These are phyloP conservation scores for Acanthamoeba castellanii DNA, from an alignment of 208 protist species.

Conservation along the genomic window DNA sequence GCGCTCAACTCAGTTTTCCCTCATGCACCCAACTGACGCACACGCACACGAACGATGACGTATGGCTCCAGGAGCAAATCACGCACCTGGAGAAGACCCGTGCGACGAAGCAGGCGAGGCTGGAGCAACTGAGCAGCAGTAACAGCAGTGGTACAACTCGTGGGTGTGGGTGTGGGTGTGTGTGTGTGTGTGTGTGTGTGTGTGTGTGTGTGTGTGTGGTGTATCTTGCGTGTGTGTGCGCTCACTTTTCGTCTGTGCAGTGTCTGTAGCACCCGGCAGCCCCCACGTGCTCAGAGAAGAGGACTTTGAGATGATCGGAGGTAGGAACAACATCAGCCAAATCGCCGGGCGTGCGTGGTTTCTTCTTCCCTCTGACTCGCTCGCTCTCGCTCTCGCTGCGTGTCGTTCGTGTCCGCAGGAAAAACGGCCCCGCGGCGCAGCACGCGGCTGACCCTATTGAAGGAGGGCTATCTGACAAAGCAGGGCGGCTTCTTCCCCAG, in stretches of 20 bases:
- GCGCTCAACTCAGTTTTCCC: background rate
- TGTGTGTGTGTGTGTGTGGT: no score
- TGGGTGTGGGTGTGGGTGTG: background rate
- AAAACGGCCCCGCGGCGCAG: background rate
- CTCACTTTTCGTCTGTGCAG: background rate
- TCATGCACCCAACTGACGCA: background rate
- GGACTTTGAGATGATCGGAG: conserved; percentile 17
- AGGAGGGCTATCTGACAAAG: conserved; percentile 30
- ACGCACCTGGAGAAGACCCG: background rate
- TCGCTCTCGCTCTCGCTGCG: background rate
- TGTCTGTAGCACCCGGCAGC: background rate
- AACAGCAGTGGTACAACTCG: background rate
- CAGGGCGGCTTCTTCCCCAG: conserved; percentile 8
- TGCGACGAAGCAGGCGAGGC: background rate
- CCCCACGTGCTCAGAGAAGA: background rate
- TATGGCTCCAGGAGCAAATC: background rate
- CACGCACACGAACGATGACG: no score
- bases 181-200: background rate
- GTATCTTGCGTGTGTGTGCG: no score
- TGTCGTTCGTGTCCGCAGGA: background rate
- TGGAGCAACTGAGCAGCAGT: background rate
- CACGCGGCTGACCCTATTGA: background rate
- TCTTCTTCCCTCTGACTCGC: no score
- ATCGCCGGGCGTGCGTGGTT: no score
- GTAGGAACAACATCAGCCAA: background rate